Evolutionary conservation across 257 asterid species (phyloP), one percentile per base, ranked within the genome.

Genomic region (Asclepias syriaca): DNA sequence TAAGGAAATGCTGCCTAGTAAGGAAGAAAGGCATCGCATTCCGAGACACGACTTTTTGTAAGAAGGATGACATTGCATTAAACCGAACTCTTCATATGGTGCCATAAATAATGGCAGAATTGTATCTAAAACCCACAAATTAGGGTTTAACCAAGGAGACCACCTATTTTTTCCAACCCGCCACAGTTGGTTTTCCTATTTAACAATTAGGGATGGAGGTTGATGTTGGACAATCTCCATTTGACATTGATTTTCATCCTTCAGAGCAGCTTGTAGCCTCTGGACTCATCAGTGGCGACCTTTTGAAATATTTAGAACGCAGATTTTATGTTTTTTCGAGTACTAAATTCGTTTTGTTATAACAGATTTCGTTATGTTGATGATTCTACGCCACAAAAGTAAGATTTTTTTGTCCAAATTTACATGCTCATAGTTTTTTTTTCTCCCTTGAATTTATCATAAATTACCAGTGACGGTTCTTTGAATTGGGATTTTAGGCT

Each of bases 161-260:
- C 39, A 12, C 45, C 21, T 22, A 10, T 57, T 40, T 34, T 27
- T 58, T 6, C 68, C 15, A 63, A 11, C 58, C 67, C 0, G 55
- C 66, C 32, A 55, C 18, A 19, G 39, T 34, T 22, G 49, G 2
- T 34, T 2, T 22, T 57, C 10, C 39, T 5, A 10, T 2, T 68
- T 15, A 5, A 13, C 29, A 12, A 75, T 37, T 70, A 61, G 69
- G 32, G 40, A 78, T 89, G 97, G 96, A 93, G 87, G 82, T 89
- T 74, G 85, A 90, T 64, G 79, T 93, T 72, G 97, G 80, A 48
- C 77, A 84, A 50, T 87, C 78, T 73, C 87, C 96, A 27, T 90
- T 93, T 74, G 97, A 93, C 83, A 78, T 93, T 18, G 97, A 89
- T 80, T 93, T 93, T 79, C 98, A 93, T 74, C 96, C 98, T 24